Base-by-base conservation (phyloP, 1,139 yeast genomes). In the Keqinozyma sinolaborantium region DNA sequence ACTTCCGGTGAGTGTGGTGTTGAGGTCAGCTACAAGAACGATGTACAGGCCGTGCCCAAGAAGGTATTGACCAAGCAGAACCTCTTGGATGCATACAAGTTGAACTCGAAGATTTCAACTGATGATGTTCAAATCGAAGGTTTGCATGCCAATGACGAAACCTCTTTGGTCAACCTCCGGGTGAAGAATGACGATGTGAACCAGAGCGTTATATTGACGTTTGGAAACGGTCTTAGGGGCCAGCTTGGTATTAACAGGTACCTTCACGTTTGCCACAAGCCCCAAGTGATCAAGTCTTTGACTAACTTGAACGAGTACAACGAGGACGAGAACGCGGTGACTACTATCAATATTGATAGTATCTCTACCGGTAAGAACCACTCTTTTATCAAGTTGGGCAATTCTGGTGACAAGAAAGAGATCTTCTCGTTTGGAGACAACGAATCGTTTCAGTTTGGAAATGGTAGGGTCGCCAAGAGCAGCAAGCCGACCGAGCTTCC, bases 161-260 rank as follows among this genome's bases (percentile, higher is more conserved):
- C 90, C 1, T 72, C 92, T 1, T 86, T 70, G 56, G 69, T 79
- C 12, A 60, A 72, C 7, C 50, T 76, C 29, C 57, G 42, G 14
- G 51, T 55, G 18, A 45, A 55, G 14, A 42, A 45, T 12, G 51
- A 41, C 2, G 41, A 55, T 24, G 38, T 48, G 37, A 34, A 37
- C 12, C 34, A 37, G 35, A 55, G 60, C 10, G 39, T 64, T 8
- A 57, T 75, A 32, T 63, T 81, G 44, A 70, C 87, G 4, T 81
- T 88, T 60, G 98, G 98, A 15, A 79, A 79, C 47, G 96, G 97
- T 4, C 57, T 83, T 31, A 73, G 74, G 45, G 98, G 97, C n/a
- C 95, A 87, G 57, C 65, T 88, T 35, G 98, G 97, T 12, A 73
- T 77, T 30, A 88, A 86, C 15, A 65, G 80, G 33, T 88, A 70